A percentile compares a stretch with the other conserved stretches of the same genome.
Conservation (phyloP, 2,329 filamentous ascomycete genomes). For the Aspergillus candidus region DNA sequence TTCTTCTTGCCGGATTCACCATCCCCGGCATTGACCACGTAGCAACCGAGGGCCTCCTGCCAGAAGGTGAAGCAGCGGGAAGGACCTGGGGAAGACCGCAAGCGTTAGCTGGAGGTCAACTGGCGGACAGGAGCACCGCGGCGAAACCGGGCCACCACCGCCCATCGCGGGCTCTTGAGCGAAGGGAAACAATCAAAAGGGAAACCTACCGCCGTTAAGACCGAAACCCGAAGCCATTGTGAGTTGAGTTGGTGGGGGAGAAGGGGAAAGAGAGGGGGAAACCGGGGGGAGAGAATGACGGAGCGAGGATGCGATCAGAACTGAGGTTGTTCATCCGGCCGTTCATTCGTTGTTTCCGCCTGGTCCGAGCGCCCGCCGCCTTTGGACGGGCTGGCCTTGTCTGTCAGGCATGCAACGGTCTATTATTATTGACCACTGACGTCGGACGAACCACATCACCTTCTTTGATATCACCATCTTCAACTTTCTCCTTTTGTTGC, state of each 20-base stretch:
- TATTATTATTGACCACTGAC: slow-evolving; percentile 6
- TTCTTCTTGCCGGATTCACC: slow-evolving; percentile 82
- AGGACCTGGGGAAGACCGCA: slow-evolving; percentile 45
- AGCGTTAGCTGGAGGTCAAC: slow-evolving; percentile 19
- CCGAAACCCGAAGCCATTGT: slow-evolving; percentile 48
- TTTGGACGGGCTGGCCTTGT: slow-evolving; percentile 16
- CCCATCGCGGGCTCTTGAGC: slow-evolving; percentile 5
- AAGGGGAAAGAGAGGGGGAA: slow-evolving; percentile 15
- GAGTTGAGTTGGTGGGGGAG: slow-evolving; percentile 12
- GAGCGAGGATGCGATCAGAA: slow-evolving; percentile 22
- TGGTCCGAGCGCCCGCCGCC: slow-evolving; percentile 24
- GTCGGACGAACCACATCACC: slow-evolving; percentile 21
- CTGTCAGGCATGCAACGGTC: no score
- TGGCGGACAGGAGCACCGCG: slow-evolving; percentile 12
- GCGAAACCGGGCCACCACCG: slow-evolving; percentile 11
- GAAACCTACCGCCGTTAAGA: slow-evolving; percentile 48
- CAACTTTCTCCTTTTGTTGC: not conserved
- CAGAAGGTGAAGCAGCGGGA: slow-evolving; percentile 97
- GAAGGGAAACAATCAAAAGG: slow-evolving; percentile 1
- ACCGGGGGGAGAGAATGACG: slow-evolving; percentile 19
- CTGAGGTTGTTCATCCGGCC: slow-evolving; percentile 23
- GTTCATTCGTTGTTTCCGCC: slow-evolving; percentile 17
- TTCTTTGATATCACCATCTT: slow-evolving; percentile 9
- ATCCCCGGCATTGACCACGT: slow-evolving; percentile 82
- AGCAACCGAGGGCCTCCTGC: slow-evolving; percentile 98